Evolutionary conservation across 2,329 filamentous ascomycete species (phyloP).

Genomic region (Ophiostoma quercus): DNA sequence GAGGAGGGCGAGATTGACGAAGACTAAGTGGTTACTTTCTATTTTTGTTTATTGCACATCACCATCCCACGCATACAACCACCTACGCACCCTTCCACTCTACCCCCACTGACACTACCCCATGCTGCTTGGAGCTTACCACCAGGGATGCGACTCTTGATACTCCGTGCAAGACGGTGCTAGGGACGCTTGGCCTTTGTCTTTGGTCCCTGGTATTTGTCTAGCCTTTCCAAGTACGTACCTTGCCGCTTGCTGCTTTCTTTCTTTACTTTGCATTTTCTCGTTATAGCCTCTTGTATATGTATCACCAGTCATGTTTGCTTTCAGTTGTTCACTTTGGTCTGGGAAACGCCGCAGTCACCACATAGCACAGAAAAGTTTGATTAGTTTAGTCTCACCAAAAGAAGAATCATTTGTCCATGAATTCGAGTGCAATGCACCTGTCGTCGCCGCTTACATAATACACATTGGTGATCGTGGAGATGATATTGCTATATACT

Average conservation of each 20-base stretch:
- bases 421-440: neutral
- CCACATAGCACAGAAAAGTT: neutral
- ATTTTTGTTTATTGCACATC: neutral
- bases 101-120: neutral
- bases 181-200: neutral
- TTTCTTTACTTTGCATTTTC: neutral
- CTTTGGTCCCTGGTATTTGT: neutral
- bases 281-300: neutral
- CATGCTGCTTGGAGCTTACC: neutral
- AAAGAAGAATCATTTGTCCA: neutral
- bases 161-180: neutral
- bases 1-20: constrained; percentile 35
- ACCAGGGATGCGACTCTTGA: constrained; percentile 1
- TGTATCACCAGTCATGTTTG: neutral
- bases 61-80: too few species aligned
- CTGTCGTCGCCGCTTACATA: neutral
- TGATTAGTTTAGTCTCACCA: neutral
- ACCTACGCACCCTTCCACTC: too few species aligned
- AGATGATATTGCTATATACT: constrained; percentile 8
- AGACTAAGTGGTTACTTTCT: constrained; percentile 34
- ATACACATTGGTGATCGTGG: neutral
- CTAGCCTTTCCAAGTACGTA: constrained; percentile 13
- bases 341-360: neutral
- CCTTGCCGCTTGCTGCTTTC: neutral
- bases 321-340: neutral